A percentile compares a stretch with the other conserved stretches of the same genome.
phyloP scores from a whole-genome alignment of 2,329 filamentous ascomycete genomes.

The Fusarium pilosicola region DNA sequence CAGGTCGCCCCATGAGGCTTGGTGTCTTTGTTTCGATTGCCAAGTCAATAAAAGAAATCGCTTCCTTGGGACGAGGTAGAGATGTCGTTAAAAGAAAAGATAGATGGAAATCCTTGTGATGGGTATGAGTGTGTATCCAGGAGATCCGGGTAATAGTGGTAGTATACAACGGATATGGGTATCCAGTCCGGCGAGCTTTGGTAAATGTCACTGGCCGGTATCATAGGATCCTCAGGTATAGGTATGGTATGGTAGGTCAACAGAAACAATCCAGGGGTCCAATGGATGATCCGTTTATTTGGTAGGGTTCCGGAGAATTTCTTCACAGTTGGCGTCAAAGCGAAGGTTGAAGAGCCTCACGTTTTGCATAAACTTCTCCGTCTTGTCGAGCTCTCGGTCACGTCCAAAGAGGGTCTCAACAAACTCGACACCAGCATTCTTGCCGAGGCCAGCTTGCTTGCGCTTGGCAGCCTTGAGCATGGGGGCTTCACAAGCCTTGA shows the following conservation, averaged over 20 bases:
- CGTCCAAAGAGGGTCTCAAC: constrained; percentile 95
- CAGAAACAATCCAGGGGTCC: constrained; percentile 41
- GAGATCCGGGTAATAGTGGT: constrained; percentile 42
- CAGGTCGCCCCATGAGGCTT: constrained; percentile 46
- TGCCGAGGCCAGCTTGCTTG: constrained; percentile 75
- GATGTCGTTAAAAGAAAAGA: constrained; percentile 37
- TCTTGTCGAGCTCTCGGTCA: constrained; percentile 88
- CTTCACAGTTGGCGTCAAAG: constrained; percentile 95
- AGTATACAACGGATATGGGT: constrained; percentile 45
- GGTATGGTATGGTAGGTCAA: constrained; percentile 19
- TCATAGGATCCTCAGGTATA: constrained; percentile 39
- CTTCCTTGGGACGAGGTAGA: constrained; percentile 39
- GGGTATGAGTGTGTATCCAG: constrained; percentile 24
- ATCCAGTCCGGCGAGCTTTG: constrained; percentile 40
- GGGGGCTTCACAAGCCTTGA: constrained; percentile 91
- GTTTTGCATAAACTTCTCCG: constrained; percentile 91
- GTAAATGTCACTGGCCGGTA: constrained; percentile 34
- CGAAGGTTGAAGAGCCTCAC: constrained; percentile 91
- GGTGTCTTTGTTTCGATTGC: constrained; percentile 39
- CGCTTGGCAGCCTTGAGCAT: constrained; percentile 93
- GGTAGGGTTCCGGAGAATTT: constrained; percentile 75
- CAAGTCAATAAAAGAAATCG: constrained; percentile 42
- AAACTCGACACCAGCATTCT: constrained; percentile 93
- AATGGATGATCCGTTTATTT: constrained; percentile 53
- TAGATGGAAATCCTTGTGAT: constrained; percentile 37